Conservation (phyloP, 345 rosid genomes). For the Populus pruinosa region DNA sequence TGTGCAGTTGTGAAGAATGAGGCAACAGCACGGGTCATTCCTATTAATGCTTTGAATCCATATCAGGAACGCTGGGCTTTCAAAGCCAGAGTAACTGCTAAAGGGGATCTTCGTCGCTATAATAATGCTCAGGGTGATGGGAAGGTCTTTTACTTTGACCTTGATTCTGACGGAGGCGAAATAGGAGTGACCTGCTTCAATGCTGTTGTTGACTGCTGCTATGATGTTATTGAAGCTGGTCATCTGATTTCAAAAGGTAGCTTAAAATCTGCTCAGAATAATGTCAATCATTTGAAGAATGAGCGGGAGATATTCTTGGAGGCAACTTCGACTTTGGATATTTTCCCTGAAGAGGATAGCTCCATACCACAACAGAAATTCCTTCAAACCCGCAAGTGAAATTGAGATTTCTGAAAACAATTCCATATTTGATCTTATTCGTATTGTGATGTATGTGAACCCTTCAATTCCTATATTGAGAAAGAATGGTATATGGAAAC, state of each 20-base stretch:
- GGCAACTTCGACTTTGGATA: constrained; percentile 71
- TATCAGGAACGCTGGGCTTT: constrained; percentile 94
- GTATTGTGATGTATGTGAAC: constrained; percentile 66
- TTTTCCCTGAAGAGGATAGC: constrained; percentile 71
- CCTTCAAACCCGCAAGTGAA: constrained; percentile 73
- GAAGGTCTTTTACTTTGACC: constrained; percentile 84
- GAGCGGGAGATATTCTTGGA: constrained; percentile 89
- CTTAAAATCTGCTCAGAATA: constrained; percentile 83
- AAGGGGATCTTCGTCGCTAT: constrained; percentile 83
- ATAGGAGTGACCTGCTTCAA: constrained; percentile 88
- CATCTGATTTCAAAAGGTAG: constrained; percentile 81
- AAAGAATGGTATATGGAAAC: constrained; percentile 97
- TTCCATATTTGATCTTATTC: constrained; percentile 70
- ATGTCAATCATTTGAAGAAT: constrained; percentile 85
- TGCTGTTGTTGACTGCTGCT: constrained; percentile 76
- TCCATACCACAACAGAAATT: constrained; percentile 85
- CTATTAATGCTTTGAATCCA: constrained; percentile 80
- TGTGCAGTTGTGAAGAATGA: constrained; percentile 86
- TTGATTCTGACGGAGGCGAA: constrained; percentile 90
- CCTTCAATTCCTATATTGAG: constrained; percentile 78
- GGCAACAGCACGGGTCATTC: constrained; percentile 77
- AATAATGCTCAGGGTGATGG: constrained; percentile 93
- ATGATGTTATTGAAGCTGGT: constrained; percentile 71
- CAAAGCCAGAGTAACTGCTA: constrained; percentile 87
- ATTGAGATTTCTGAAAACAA: constrained; percentile 76